phyloP scores from a whole-genome alignment of 2,329 filamentous ascomycete species.

The Diplodia scrobiculata region DNA sequence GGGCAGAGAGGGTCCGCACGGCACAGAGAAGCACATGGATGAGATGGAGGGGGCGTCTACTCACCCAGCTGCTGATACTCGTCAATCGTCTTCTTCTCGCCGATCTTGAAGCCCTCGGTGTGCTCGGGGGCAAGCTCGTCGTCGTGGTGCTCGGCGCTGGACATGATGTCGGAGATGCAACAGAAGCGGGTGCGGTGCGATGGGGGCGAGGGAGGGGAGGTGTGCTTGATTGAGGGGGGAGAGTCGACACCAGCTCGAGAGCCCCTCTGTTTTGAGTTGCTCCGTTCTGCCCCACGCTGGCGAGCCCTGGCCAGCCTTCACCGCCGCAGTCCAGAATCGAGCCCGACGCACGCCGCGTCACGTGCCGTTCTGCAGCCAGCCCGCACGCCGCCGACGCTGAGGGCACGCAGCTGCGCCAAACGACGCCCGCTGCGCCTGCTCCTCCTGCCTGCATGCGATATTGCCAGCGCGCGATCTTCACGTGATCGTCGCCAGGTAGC shows the following conservation, averaged over 20 bases:
- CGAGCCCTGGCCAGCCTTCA: slow-evolving; percentile 16
- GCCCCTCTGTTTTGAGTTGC: slow-evolving; percentile 26
- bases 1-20: slow-evolving; percentile 13
- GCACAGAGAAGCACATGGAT: slow-evolving; percentile 19
- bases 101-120: slow-evolving; percentile 96
- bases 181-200: slow-evolving; percentile 23
- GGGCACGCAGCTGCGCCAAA: not conserved
- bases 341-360: slow-evolving; percentile 1
- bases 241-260: slow-evolving; percentile 21
- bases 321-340: slow-evolving; percentile 23
- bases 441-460: not conserved
- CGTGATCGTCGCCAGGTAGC: slow-evolving; percentile 3
- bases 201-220: not conserved
- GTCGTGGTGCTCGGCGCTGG: slow-evolving; percentile 49
- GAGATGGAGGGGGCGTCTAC: slow-evolving; percentile 42
- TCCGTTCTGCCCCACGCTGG: slow-evolving; percentile 24
- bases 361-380: slow-evolving; percentile 20
- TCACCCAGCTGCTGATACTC: slow-evolving; percentile 92
- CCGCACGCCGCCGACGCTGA: slow-evolving; percentile 9
- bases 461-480: not conserved
- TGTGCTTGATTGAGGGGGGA: slow-evolving; percentile 12
- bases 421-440: slow-evolving; percentile 7
- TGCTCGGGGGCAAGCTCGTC: slow-evolving; percentile 84
- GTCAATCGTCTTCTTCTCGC: slow-evolving; percentile 96
- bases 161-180: slow-evolving; percentile 35